Evolutionary conservation across 2,329 filamentous ascomycete genomes (phyloP).

Genomic region (Cordyceps farinosa): DNA sequence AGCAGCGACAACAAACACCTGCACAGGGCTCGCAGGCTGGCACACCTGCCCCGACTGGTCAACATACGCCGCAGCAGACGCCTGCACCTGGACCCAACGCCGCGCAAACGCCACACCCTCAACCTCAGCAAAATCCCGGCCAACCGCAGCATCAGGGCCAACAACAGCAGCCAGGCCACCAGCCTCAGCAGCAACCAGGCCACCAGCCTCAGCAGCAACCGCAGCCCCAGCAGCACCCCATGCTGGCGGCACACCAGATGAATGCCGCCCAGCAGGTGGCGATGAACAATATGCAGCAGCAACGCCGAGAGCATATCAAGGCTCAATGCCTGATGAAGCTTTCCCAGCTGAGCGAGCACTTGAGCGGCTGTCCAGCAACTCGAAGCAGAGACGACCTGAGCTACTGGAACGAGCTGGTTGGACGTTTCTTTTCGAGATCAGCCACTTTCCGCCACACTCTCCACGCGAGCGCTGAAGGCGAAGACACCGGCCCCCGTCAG

Average conservation of each 20-base stretch:
- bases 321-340: slow-evolving; percentile 57
- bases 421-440: slow-evolving; percentile 72
- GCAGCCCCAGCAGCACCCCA: slow-evolving; percentile 36
- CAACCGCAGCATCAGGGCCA: slow-evolving; percentile 25
- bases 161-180: slow-evolving; percentile 32
- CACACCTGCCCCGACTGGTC: slow-evolving; percentile 41
- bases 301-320: slow-evolving; percentile 50
- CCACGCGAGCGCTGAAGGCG: slow-evolving; percentile 48
- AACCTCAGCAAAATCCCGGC: slow-evolving; percentile 36
- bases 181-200: slow-evolving; percentile 26
- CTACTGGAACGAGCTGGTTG: slow-evolving; percentile 78
- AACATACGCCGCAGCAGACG: slow-evolving; percentile 48
- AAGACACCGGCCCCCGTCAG: slow-evolving; percentile 64
- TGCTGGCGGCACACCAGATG: slow-evolving; percentile 25
- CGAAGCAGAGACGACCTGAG: slow-evolving; percentile 64
- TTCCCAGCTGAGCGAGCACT: slow-evolving; percentile 59
- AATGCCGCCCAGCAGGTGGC: slow-evolving; percentile 35
- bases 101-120: slow-evolving; percentile 22
- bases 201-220: slow-evolving; percentile 30
- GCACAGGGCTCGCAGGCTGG: slow-evolving; percentile 41
- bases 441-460: slow-evolving; percentile 76
- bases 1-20: slow-evolving; percentile 45
- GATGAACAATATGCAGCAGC: slow-evolving; percentile 41
- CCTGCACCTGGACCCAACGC: slow-evolving; percentile 36
- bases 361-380: slow-evolving; percentile 54